Evolutionary conservation across 768 basidiomycete species (phyloP), one percentile per base, ranked within the genome.

Genomic region (Tricholoma terreum): DNA sequence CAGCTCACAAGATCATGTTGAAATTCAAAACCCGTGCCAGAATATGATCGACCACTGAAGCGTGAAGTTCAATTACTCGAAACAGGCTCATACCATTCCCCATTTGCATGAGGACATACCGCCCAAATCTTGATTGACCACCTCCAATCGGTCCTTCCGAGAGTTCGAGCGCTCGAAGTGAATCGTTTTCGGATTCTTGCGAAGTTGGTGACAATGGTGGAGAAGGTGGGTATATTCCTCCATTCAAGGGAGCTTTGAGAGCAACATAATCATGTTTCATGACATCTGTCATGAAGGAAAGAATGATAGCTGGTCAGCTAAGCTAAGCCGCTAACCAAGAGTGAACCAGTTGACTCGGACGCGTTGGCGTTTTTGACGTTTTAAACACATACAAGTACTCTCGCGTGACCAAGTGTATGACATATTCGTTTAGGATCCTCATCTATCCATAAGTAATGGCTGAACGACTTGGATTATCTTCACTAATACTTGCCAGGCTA

Each of bases 131-230:
- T 61, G 71, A 69, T 5, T 68, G 66, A n/a, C 74, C 61, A 51
- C 59, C 62, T 30, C 61, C 55, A 52, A 70, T 66, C 35, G 85
- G 83, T 4, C 85, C 87, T 52, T 90, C 84, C 0, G 85, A 80
- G 53, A 92, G 74, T 71, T 95, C 93, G 22, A 95, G 77, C 24
- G 88, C 87, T 55, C 90, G 83, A 54, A 95, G 74, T 14, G 90
- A 91, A 54, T 86, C 84, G 42, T 62, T 58, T 24, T 83, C 80
- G 1, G 92, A 93, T 56, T 86, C 88, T 58, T 75, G 70, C 60
- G 80, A 74, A 69, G 78, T 65, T 71, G 74, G 72, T 66, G 78
- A 71, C 36, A 67, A 65, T 51, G 72, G 62, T 60, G 77, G 65
- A 38, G 74, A 72, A 14, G 75, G 66, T 31, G 74, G 74, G 54